Conservation (phyloP, 129 eudicot species). For the Flaveria brownii region DNA sequence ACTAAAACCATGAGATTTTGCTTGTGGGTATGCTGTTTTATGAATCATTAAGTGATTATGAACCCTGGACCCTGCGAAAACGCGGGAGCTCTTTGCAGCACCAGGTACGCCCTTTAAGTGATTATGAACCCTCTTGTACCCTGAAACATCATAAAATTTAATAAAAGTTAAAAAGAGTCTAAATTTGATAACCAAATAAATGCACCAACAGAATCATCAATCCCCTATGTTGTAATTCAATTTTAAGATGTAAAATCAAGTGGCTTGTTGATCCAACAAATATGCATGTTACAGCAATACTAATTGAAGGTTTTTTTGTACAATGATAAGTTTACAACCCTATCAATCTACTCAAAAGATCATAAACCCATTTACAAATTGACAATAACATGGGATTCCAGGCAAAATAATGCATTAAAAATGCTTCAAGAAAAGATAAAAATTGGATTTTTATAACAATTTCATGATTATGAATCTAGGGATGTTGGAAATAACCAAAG, state of each 20-base stretch:
- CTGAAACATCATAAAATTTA: slow-evolving; percentile 25
- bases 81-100: too few species aligned
- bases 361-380: slow-evolving; percentile 23
- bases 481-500: background rate
- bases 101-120: too few species aligned
- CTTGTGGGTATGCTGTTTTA: slow-evolving; percentile 30
- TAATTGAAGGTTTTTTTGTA: too few species aligned
- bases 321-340: background rate
- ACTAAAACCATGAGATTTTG: slow-evolving; percentile 17
- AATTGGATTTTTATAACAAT: background rate
- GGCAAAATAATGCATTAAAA: background rate
- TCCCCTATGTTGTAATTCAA: background rate
- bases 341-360: slow-evolving; percentile 19
- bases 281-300: background rate
- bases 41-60: slow-evolving; percentile 23
- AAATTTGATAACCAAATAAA: slow-evolving; percentile 4
- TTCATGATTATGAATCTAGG: background rate
- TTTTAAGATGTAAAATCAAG: background rate
- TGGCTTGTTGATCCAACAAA: background rate
- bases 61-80: too few species aligned
- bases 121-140: slow-evolving; percentile 26
- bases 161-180: slow-evolving; percentile 6
- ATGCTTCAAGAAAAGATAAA: background rate
- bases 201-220: background rate
- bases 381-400: slow-evolving; percentile 7